Base-by-base conservation (phyloP, 179 eudicot genomes). In the Dionaea muscipula region DNA sequence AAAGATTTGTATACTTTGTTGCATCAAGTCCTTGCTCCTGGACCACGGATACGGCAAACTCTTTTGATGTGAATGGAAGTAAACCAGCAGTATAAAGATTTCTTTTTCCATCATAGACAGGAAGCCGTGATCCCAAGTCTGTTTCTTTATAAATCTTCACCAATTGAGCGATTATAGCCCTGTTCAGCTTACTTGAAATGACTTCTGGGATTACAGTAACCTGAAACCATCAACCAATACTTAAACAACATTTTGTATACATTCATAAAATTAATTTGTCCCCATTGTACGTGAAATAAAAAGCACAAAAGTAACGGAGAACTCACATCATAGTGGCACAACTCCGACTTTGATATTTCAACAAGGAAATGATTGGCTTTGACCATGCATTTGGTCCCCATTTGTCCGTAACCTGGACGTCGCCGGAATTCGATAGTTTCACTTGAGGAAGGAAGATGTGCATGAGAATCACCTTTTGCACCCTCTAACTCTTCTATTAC, bases 321-420 rank as follows among this genome's bases (percentile, higher is more conserved):
- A 62, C 86, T 76, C 78, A 87, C 96, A 72, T 62, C 75, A 55
- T 88, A 88, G 18, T 88, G 96, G 54, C 73, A 72, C 28, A 88
- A 78, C 59, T 88, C 83, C 58, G 72, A 76, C 65, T 67, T 71
- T 2, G 91, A 72, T 43, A 88, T 53, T 60, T 82, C 75, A 48
- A 88, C 85, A 23, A 88, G 70, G 67, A 88, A 85, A 59, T 85
- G 80, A 56, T 88, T 88, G 9, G 94, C 96, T 63, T 85, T 88
- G 46, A 88, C 91, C 51, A 88, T 53, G 57, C 91, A 85, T 64
- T 75, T 82, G 22, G 82, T 80, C n/a, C 96, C 96, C 57, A 75
- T 21, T 60, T 81, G 86, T 14, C 96, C 96, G 45, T 62, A 80
- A 1, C 91, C 96, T 0, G 96, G 94, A 64, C 96, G 69, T 23